A percentile compares a stretch with the other conserved stretches of the same genome.
phyloP scores from a whole-genome alignment of 805 yeast species.

The Candida berthetii region DNA sequence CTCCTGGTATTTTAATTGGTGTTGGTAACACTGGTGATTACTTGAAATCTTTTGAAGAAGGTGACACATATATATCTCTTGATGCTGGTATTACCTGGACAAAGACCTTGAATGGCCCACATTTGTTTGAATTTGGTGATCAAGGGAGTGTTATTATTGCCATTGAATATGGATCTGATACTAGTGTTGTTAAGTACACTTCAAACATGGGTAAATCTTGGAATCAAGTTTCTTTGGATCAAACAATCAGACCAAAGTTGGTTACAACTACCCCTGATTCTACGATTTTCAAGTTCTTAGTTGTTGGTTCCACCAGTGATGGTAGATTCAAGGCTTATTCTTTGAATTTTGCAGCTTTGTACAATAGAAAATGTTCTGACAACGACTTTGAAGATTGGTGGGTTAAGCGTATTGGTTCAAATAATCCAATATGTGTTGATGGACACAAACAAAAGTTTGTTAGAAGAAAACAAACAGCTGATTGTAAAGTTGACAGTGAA shows the following conservation, averaged over 20 bases:
- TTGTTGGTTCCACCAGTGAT: conserved; percentile 34
- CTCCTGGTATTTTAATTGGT: conserved; percentile 39
- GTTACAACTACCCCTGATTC: conserved; percentile 65
- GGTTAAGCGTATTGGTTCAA: conserved; percentile 32
- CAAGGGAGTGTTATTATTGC: conserved; percentile 70
- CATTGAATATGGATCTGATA: conserved; percentile 34
- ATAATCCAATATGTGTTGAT: conserved; percentile 44
- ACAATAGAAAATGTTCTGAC: conserved; percentile 34
- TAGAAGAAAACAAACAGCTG: conserved; percentile 58
- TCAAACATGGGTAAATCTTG: conserved; percentile 72
- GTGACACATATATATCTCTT: conserved; percentile 56
- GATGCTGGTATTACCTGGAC: conserved; percentile 80
- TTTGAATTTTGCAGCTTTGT: conserved; percentile 55
- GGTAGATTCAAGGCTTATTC: conserved; percentile 19
- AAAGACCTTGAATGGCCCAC: conserved; percentile 44
- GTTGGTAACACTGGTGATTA: conserved; percentile 34
- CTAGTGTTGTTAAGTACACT: conserved; percentile 42
- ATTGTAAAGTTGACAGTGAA: conserved; percentile 42
- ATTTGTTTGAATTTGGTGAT: conserved; percentile 62
- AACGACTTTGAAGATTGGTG: conserved; percentile 63
- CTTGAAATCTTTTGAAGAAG: conserved; percentile 17
- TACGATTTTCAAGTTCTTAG: conserved; percentile 50
- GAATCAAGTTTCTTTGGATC: conserved; percentile 43
- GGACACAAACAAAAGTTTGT: conserved; percentile 61
- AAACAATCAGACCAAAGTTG: conserved; percentile 31